Base-by-base conservation (phyloP, 148 eudicot genomes). In the Vaccinium myrtillus region DNA sequence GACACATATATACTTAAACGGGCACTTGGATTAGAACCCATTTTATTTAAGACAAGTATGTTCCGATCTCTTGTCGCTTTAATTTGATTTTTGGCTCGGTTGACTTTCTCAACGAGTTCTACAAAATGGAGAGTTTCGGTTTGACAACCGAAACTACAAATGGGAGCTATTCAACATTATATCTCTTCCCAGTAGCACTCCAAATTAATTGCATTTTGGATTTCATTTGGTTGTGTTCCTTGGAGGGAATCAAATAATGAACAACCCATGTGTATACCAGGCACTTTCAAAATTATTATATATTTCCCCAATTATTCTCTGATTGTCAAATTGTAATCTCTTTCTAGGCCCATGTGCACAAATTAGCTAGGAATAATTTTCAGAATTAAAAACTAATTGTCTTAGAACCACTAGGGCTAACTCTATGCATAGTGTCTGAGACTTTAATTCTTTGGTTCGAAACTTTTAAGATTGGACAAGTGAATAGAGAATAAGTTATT, bases 221-320 rank as follows among this genome's bases (percentile, higher is more conserved):
- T 10, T 53, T 53, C 36, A 77, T 53, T 43, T 84, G 81, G 75
- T 48, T 32, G 77, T 11, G 36, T 83, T 76, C 81, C 77, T 12
- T 27, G 4, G 58, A 84, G 12, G 51, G 32, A 46, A 55, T 53
- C 8, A 53, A 32, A 39, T 12, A 23, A 11, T 79, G 16, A 58
- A 90, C 92, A 91, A 5, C 90, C 92, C 89, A 90, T 91, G 91
- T 92, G 90, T 85, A 21, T 27, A 51, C 75, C 48, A 43, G 32
- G 25, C 23, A 63, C 67, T 36, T 15, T 36, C 4, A 3, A 14
- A 36, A 36, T 36, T 27, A 73, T 12, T 32, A n/a, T n/a, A n/a
- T n/a, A 13, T 73, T 15, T 12, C 43, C 3, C 23, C 53, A 79
- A 81, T 75, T 48, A 83, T 59, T 2, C 3, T 55, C 21, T 9